These are phyloP conservation scores for Candida ponderosae DNA, from an alignment of 805 yeast species.

Conservation along the genomic window DNA sequence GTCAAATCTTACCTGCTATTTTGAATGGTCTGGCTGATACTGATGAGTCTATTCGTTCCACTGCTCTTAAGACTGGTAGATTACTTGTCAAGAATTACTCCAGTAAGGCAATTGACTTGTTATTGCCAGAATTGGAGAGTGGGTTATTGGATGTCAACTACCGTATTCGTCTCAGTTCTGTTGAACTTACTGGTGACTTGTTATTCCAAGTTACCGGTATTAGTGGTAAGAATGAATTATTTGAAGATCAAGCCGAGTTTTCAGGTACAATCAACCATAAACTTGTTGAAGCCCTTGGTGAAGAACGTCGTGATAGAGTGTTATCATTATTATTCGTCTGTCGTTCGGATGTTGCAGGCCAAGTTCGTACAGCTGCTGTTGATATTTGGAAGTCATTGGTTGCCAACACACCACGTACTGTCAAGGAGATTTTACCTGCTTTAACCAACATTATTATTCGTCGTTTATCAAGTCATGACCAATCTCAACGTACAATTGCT, in stretches of 20 bases:
- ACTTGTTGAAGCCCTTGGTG: conserved; percentile 74
- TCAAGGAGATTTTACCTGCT: conserved; percentile 84
- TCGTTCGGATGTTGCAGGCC: conserved; percentile 83
- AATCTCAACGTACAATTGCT: conserved; percentile 74
- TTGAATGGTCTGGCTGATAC: conserved; percentile 85
- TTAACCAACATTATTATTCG: conserved; percentile 74
- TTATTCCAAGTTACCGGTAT: conserved; percentile 92
- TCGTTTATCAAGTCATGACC: conserved; percentile 77
- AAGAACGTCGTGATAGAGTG: conserved; percentile 80
- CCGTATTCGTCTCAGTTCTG: conserved; percentile 88
- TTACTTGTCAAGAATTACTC: conserved; percentile 88
- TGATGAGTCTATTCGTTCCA: conserved; percentile 81
- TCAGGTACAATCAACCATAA: conserved; percentile 49
- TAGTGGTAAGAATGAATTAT: conserved; percentile 64
- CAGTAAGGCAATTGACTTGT: conserved; percentile 81
- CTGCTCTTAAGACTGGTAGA: conserved; percentile 88
- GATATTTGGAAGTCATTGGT: conserved; percentile 97
- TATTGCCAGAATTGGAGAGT: conserved; percentile 86
- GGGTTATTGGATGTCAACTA: conserved; percentile 79
- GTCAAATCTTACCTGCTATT: conserved; percentile 84
- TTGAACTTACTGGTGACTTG: conserved; percentile 91
- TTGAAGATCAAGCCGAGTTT: conserved; percentile 41
- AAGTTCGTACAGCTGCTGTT: conserved; percentile 82
- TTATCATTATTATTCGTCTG: conserved; percentile 85
- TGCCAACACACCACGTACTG: conserved; percentile 90